A percentile compares a stretch with the other conserved stretches of the same genome.
Evolutionary conservation across 2,329 filamentous ascomycete genomes (phyloP).

Genomic region (Coccinonectria pachysandricola): DNA sequence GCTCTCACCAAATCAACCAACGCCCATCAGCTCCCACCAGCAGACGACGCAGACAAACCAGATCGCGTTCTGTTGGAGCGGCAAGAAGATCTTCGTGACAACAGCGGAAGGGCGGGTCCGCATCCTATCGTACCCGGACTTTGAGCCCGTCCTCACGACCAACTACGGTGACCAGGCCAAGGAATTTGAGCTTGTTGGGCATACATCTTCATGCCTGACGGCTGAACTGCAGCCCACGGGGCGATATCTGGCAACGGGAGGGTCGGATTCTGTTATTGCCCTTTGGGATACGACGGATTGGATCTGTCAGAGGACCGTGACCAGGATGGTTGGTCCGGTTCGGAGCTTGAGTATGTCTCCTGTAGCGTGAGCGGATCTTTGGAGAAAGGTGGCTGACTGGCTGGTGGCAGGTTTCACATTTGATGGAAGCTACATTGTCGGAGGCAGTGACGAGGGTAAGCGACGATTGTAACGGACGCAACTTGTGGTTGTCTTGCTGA

Average conservation of each 20-base stretch:
- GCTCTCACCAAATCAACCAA: slow-evolving; percentile 48
- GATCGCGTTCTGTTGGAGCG: slow-evolving; percentile 63
- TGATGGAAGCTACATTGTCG: slow-evolving; percentile 65
- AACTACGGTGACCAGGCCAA: slow-evolving; percentile 33
- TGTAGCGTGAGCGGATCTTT: not conserved
- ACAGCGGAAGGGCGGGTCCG: slow-evolving; percentile 62
- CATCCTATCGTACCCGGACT: slow-evolving; percentile 57
- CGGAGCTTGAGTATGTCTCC: slow-evolving; percentile 50
- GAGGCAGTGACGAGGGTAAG: slow-evolving; percentile 62
- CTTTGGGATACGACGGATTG: slow-evolving; percentile 72
- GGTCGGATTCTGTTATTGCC: slow-evolving; percentile 63
- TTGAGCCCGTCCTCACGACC: slow-evolving; percentile 44
- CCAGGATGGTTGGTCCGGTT: slow-evolving; percentile 58
- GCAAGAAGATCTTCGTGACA: slow-evolving; percentile 59
- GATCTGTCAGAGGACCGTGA: slow-evolving; percentile 64
- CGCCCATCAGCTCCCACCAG: slow-evolving; percentile 46
- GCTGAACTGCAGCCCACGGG: slow-evolving; percentile 62
- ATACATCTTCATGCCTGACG: slow-evolving; percentile 62
- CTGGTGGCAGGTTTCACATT: slow-evolving; percentile 70
- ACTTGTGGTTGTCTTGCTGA: too few species aligned
- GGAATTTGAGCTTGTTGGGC: slow-evolving; percentile 57
- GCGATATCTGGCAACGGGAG: slow-evolving; percentile 62
- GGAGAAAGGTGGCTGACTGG: slow-evolving; percentile 6
- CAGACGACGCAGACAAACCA: slow-evolving; percentile 60
- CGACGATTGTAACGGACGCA: too few species aligned